Evolutionary conservation across 139 green algal species (phyloP), one percentile per base, ranked within the genome.

Genomic region (Spirogloea muscicola): DNA sequence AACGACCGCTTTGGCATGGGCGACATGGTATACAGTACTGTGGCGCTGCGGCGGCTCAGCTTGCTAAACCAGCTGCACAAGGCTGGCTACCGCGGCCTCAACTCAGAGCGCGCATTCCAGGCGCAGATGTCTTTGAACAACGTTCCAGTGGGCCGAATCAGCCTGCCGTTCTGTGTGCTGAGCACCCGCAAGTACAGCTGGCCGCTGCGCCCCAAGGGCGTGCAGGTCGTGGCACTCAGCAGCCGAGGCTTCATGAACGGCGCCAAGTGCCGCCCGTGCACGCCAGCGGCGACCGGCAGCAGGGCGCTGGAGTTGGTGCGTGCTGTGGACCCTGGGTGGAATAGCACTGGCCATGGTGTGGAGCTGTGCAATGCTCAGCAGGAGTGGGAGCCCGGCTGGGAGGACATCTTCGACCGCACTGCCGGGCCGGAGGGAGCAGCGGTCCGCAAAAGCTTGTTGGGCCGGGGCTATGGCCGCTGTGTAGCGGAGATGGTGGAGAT

Each of bases 1-100:
- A 80, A 80, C 57, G 72, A 80, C 38, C 72, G 72, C 31, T 43
- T 80, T 16, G 49, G 72, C 31, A 33, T 80, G 31, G 72, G 72
- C 31, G 33, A 29, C 2, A 18, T 27, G 13, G 33, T 34, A 2
- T n/a, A 43, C 48, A 79, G 34, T 6, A 3, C 29, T 16, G n/a
- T 70, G 21, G 63, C 63, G 27, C 64, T 80, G 33, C n/a, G 48
- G 40, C 65, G 72, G 42, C 16, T 77, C 21, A 39, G 13, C 1
- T n/a, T 49, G 62, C 34, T 77, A 37, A 16, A 13, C 13, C 16
- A 18, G 41, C 68, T 68, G 63, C 40, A 36, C 31, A 51, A 33
- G 9, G 31, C 4, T 10, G 61, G 72, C 31, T 36, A 69, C 27
- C 9, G 34, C 7, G 13, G 48, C 10, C 41, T 77, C 36, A 80